Conservation (phyloP, 805 yeast genomes). For the Hanseniaspora guilliermondii region DNA sequence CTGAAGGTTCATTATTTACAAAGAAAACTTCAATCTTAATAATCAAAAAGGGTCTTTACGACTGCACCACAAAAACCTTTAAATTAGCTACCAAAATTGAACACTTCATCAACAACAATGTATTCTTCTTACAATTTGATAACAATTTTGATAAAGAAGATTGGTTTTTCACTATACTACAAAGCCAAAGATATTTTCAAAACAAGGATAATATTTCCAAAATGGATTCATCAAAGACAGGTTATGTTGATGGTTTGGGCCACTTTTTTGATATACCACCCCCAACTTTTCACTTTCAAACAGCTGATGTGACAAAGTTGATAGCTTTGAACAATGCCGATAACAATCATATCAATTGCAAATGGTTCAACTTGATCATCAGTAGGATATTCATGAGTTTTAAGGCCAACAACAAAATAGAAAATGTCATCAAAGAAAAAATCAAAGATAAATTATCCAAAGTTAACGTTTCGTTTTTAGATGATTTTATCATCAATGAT, state of each 20-base stretch:
- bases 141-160: slow-evolving; percentile 78
- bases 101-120: slow-evolving; percentile 1
- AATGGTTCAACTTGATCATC: slow-evolving; percentile 80
- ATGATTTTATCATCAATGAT: slow-evolving; percentile 61
- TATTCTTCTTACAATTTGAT: slow-evolving; percentile 59
- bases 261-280: slow-evolving; percentile 25
- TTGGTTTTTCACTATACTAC: slow-evolving; percentile 76
- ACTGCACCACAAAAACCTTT: slow-evolving; percentile 1
- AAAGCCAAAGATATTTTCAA: slow-evolving; percentile 49
- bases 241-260: slow-evolving; percentile 45
- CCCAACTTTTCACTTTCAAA: slow-evolving; percentile 55
- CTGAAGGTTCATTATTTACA: slow-evolving; percentile 69
- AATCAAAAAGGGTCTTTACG: slow-evolving; percentile 34
- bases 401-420: slow-evolving; percentile 58
- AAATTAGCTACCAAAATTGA: not conserved
- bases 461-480: slow-evolving; percentile 75
- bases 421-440: slow-evolving; percentile 42
- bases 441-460: slow-evolving; percentile 63
- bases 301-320: slow-evolving; percentile 57
- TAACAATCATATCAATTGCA: slow-evolving; percentile 68
- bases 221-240: slow-evolving; percentile 24
- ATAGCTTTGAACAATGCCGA: slow-evolving; percentile 70
- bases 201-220: slow-evolving; percentile 16
- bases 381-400: slow-evolving; percentile 73
- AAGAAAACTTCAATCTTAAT: slow-evolving; percentile 70